These are phyloP conservation scores for Scutellaria baicalensis DNA, from an alignment of 257 asterid species.

Conservation along the genomic window DNA sequence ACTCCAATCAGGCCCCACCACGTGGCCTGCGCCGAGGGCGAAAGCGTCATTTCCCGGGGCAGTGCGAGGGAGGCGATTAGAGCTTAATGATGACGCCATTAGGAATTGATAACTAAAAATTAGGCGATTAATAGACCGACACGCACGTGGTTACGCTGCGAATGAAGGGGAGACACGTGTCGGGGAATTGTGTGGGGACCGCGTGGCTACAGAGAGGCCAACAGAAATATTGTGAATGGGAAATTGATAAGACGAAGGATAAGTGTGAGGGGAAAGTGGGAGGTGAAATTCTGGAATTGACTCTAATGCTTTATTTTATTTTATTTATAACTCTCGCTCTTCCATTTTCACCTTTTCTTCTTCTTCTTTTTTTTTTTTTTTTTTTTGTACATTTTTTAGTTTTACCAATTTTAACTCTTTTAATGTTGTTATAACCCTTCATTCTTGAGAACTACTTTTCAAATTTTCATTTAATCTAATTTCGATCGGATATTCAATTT, in stretches of 20 bases:
- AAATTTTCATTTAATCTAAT: too few species aligned
- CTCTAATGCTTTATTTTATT: not conserved
- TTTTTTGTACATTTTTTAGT: too few species aligned
- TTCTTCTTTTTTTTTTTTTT: too few species aligned
- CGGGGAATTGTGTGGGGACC: conserved; percentile 15
- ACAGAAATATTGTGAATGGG: conserved; percentile 20
- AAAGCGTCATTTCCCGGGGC: not conserved
- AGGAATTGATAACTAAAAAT: conserved; percentile 27
- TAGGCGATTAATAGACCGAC: conserved; percentile 46
- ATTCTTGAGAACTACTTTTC: too few species aligned
- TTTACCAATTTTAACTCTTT: too few species aligned
- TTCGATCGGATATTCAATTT: too few species aligned
- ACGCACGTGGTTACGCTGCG: conserved; percentile 16
- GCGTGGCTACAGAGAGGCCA: conserved; percentile 16
- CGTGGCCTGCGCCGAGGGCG: not conserved
- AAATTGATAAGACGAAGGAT: conserved; percentile 30
- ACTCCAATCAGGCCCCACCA: not conserved
- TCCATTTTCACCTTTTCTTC: too few species aligned
- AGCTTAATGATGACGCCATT: conserved; percentile 27
- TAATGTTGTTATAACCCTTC: too few species aligned
- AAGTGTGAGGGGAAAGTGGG: conserved; percentile 21
- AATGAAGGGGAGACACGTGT: conserved; percentile 23
- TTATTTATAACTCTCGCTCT: not conserved
- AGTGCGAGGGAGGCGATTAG: conserved; percentile 17
- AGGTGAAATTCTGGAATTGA: conserved; percentile 18